Percentiles rank a stretch among this genome's conserved stretches.
phyloP scores from a whole-genome alignment of 2,329 filamentous ascomycete species.

The Aspergillus sp. region DNA sequence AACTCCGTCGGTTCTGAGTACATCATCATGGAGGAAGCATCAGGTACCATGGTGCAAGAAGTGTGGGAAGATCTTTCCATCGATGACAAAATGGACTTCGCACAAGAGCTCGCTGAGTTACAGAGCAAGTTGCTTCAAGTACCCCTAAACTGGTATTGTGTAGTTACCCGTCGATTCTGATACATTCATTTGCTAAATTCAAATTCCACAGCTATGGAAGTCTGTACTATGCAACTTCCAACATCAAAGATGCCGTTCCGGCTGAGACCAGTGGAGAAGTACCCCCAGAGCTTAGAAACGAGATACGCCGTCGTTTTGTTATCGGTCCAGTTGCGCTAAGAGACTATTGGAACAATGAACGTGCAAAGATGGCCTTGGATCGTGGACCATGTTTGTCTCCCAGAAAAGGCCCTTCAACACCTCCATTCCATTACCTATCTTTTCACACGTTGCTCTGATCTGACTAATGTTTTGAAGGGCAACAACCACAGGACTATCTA shows the following conservation, averaged over 20 bases:
- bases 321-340: slow-evolving; percentile 41
- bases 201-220: slow-evolving; percentile 34
- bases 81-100: slow-evolving; percentile 20
- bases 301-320: slow-evolving; percentile 33
- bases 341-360: slow-evolving; percentile 39
- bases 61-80: slow-evolving; percentile 32
- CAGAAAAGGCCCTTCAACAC: not conserved
- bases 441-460: not conserved
- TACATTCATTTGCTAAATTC: slow-evolving; percentile 13
- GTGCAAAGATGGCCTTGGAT: slow-evolving; percentile 37
- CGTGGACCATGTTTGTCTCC: slow-evolving; percentile 43
- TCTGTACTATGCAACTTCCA: slow-evolving; percentile 39
- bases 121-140: slow-evolving; percentile 41
- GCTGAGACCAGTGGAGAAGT: slow-evolving; percentile 30
- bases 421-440: not conserved
- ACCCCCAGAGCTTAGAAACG: slow-evolving; percentile 31
- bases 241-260: slow-evolving; percentile 32
- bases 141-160: slow-evolving; percentile 34
- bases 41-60: slow-evolving; percentile 27
- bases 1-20: slow-evolving; percentile 31
- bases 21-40: slow-evolving; percentile 35
- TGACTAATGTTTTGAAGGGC: slow-evolving; percentile 28
- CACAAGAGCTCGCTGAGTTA: slow-evolving; percentile 37
- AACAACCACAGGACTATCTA: slow-evolving; percentile 34
- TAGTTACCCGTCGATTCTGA: not conserved